Base-by-base conservation (phyloP, 2,329 filamentous ascomycete genomes). In the Zopfia rhizophila region DNA sequence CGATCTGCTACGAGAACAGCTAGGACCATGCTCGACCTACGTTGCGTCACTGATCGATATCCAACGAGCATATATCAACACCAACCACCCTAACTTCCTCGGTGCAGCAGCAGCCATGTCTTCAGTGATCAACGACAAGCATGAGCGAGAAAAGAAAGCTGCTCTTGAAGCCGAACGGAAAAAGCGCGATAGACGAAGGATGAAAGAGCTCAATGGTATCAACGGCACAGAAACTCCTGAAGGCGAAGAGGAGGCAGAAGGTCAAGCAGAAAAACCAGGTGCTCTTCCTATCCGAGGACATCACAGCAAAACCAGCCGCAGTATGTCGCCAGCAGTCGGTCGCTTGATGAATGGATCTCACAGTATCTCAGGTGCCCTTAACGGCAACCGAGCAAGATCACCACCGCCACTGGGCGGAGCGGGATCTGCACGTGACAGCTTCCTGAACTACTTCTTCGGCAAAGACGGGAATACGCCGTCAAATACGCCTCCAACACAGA, bases 41-140 rank as follows among this genome's bases (percentile, higher is more conserved):
- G 94, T 99, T 30, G 94, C 97, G 72, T 97, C 93, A 28, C 81
- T 99, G 52, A 99, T 99, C 57, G 89, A 94, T 18, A 99, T 99
- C 50, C 94, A 99, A 74, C 85, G 94, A 58, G 94, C 94, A 14
- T 99, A 99, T 74, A 97, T 99, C 76, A 99, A 99, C 78, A 99
- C 94, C 29, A 99, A 99, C 67, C 94, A 99, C 70, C 94, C 94
- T 36, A 99, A 99, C 74, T 99, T 99, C 78, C 84, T 97, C 12
- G 94, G 94, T 31, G 94, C 94, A 12, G 93, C 94, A 16, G 93
- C 92, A 24, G 94, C 94, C 53, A 99, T 99, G 94, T 93, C 91
- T 58, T 91, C 94, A 35, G 93, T 99, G 33, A 95, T 99, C 51
- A 90, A 85, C 66, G 93, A 89, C 68, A 96, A 94, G 75, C 91